These are phyloP conservation scores for Amauroascus verrucosus DNA, from an alignment of 2,329 filamentous ascomycete genomes.

Conservation along the genomic window DNA sequence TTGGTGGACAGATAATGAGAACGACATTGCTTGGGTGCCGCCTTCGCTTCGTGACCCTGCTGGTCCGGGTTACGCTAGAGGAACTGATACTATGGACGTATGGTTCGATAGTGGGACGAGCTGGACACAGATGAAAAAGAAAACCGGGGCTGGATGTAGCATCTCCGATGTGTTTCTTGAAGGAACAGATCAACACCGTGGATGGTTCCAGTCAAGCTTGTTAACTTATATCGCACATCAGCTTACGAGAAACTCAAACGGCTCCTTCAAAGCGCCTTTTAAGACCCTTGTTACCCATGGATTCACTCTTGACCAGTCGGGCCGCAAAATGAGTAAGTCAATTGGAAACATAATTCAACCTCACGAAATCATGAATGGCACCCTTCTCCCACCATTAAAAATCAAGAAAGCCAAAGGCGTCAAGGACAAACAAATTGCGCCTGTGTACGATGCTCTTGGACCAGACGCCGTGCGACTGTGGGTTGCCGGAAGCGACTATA, in stretches of 20 bases:
- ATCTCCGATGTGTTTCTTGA: conserved; percentile 81
- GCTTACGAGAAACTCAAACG: conserved; percentile 26
- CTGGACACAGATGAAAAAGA: conserved; percentile 53
- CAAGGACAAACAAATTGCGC: conserved; percentile 27
- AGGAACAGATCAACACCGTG: conserved; percentile 89
- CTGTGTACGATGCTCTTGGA: conserved; percentile 60
- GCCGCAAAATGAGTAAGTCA: conserved; percentile 99
- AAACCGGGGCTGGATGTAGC: conserved; percentile 23
- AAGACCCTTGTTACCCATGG: conserved; percentile 87
- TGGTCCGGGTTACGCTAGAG: conserved; percentile 52
- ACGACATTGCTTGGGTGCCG: conserved; percentile 70
- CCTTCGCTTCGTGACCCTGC: conserved; percentile 45
- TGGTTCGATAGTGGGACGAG: conserved; percentile 98
- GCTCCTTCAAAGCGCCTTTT: conserved; percentile 56
- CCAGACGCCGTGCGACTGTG: conserved; percentile 81
- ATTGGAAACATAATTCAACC: conserved; percentile 80
- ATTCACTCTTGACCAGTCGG: conserved; percentile 77
- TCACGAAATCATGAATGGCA: conserved; percentile 72
- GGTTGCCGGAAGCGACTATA: conserved; percentile 88
- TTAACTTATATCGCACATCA: conserved; percentile 66
- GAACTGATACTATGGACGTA: conserved; percentile 95
- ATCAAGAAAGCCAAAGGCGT: conserved; percentile 48
- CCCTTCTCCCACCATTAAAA: conserved; percentile 60
- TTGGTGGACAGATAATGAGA: conserved; percentile 77
- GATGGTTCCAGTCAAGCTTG: conserved; percentile 96